A percentile compares a stretch with the other conserved stretches of the same genome.
Conservation (phyloP, 495 filamentous ascomycete species). For the Paragyromitra xinjiangensis region DNA sequence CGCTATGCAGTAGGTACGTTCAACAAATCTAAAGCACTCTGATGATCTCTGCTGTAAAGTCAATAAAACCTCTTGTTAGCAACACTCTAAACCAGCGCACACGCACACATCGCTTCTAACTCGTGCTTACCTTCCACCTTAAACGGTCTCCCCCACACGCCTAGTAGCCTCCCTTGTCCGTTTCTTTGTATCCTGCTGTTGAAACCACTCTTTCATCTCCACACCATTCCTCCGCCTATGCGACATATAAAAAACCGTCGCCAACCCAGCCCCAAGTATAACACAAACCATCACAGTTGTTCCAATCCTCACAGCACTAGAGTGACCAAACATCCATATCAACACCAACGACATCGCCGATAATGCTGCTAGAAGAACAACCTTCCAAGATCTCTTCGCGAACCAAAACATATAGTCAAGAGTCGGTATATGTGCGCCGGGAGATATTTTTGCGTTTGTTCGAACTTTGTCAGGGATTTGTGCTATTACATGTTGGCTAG, state of each 20-base stretch:
- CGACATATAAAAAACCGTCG: conserved; percentile 18
- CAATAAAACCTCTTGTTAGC: background rate
- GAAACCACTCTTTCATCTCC: background rate
- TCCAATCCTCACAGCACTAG: conserved; percentile 10
- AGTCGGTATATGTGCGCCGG: conserved; percentile 30
- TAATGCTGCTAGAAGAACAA: background rate
- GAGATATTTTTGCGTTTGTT: conserved; percentile 6
- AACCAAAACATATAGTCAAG: conserved; percentile 21
- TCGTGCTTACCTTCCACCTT: background rate
- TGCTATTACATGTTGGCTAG: conserved; percentile 8
- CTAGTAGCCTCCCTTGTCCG: conserved; percentile 10
- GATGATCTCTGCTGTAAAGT: background rate
- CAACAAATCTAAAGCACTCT: background rate
- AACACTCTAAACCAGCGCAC: background rate
- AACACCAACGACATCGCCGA: conserved; percentile 16
- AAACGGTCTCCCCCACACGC: background rate
- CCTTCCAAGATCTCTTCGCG: conserved; percentile 18
- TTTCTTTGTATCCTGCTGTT: background rate
- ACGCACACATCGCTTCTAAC: background rate
- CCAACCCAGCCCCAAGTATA: conserved; percentile 4
- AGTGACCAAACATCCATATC: conserved; percentile 20
- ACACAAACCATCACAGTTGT: conserved; percentile 29
- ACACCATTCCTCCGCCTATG: background rate
- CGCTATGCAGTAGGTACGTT: too few relatives aligned
- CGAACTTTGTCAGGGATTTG: conserved; percentile 14